These are phyloP conservation scores for Penicillium sp. DNA, from an alignment of 2,329 filamentous ascomycete genomes.

Conservation along the genomic window DNA sequence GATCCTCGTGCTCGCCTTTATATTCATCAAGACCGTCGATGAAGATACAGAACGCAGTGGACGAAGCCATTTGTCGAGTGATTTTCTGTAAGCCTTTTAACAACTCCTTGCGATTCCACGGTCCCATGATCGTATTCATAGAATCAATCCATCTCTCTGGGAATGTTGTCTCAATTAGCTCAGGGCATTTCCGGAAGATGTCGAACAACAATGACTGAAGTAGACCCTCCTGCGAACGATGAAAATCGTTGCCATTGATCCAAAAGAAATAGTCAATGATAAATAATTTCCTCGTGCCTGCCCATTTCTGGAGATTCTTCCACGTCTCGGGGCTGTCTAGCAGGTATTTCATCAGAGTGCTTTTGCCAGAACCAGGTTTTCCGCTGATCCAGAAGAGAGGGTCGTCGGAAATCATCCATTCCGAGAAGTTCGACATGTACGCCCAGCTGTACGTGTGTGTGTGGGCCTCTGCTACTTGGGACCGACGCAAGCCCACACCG, in stretches of 20 bases:
- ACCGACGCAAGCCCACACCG: not conserved
- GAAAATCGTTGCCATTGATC: not conserved
- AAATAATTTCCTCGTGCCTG: not conserved
- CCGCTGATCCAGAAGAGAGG: not conserved
- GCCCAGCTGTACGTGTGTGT: not conserved
- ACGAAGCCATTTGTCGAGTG: not conserved
- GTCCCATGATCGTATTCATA: not conserved
- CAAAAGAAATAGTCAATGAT: not conserved
- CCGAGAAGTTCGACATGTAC: not conserved
- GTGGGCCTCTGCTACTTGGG: not conserved
- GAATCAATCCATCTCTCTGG: not conserved
- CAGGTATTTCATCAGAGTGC: not conserved
- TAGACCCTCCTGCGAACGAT: not conserved
- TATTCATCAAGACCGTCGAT: not conserved
- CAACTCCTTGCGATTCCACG: not conserved
- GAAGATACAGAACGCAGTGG: not conserved
- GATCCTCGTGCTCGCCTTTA: not conserved
- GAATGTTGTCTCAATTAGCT: not conserved
- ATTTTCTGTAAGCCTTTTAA: not conserved
- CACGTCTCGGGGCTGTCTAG: not conserved
- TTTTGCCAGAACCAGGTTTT: not conserved
- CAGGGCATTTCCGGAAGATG: not conserved
- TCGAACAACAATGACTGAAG: not conserved
- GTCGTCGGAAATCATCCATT: not conserved
- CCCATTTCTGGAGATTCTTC: not conserved